Conservation (phyloP, 2,329 filamentous ascomycete genomes). For the Pyricularia sp. region DNA sequence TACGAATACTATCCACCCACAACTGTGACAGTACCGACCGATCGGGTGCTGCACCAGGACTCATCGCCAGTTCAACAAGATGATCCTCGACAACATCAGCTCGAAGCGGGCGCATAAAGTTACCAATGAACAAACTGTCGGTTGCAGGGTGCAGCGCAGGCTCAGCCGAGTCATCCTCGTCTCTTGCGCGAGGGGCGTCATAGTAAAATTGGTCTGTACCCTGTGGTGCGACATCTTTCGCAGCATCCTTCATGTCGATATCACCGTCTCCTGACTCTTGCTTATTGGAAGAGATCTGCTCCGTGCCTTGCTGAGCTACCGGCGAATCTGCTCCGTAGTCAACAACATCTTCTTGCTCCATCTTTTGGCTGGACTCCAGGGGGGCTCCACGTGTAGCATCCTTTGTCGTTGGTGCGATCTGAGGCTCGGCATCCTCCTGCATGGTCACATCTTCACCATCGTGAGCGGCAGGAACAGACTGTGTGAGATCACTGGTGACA, state of each 20-base stretch:
- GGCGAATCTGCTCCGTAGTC: conserved; percentile 14
- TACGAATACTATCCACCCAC: conserved; percentile 73
- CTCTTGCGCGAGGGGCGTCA: neutral
- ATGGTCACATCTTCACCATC: neutral
- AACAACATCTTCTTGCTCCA: conserved; percentile 14
- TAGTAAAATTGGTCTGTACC: neutral
- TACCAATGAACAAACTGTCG: conserved; percentile 71
- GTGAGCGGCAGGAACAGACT: neutral
- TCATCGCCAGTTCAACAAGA: conserved; percentile 54
- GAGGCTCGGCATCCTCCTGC: neutral
- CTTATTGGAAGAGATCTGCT: neutral
- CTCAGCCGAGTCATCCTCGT: conserved; percentile 21
- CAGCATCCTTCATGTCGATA: conserved; percentile 1
- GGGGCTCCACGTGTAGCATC: neutral
- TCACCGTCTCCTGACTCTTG: conserved; percentile 1
- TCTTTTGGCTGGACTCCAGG: neutral
- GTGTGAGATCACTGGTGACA: no score
- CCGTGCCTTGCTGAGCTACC: neutral
- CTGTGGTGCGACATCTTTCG: neutral
- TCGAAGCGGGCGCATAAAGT: conserved; percentile 79
- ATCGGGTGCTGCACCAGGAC: conserved; percentile 33
- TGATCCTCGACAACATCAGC: conserved; percentile 53
- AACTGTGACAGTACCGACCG: conserved; percentile 50
- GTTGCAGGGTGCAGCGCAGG: conserved; percentile 61
- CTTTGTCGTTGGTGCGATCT: neutral